Evolutionary conservation across 352 stramenopile species (phyloP).

Genomic region (Peronospora belbahrii): DNA sequence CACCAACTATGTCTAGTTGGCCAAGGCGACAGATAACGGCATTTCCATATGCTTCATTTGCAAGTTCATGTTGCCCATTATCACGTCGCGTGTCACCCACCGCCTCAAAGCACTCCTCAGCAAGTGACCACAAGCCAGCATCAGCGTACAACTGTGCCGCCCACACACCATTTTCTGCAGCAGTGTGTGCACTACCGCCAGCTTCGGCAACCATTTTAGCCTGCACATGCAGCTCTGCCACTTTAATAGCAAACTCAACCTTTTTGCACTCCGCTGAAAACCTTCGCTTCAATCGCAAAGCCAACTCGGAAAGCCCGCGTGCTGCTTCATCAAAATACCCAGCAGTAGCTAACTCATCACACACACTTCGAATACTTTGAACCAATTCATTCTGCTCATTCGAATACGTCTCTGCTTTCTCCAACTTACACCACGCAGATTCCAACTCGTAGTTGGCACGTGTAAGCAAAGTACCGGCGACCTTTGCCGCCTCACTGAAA

Average conservation of each 20-base stretch:
- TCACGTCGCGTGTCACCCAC: slow-evolving; percentile 42
- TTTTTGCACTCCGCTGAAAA: slow-evolving; percentile 48
- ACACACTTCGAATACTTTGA: slow-evolving; percentile 39
- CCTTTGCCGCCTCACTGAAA: slow-evolving; percentile 46
- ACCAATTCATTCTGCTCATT: slow-evolving; percentile 31
- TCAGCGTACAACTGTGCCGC: slow-evolving; percentile 50
- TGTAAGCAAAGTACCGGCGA: slow-evolving; percentile 29
- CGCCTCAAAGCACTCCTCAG: slow-evolving; percentile 48
- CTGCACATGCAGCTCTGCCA: slow-evolving; percentile 44
- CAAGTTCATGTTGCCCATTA: slow-evolving; percentile 26
- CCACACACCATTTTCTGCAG: slow-evolving; percentile 42
- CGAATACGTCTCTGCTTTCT: slow-evolving; percentile 37
- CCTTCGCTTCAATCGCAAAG: slow-evolving; percentile 47
- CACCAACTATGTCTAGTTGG: slow-evolving; percentile 44
- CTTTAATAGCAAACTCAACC: slow-evolving; percentile 23
- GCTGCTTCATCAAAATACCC: slow-evolving; percentile 71
- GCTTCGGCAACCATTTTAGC: slow-evolving; percentile 49
- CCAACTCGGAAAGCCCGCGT: slow-evolving; percentile 47
- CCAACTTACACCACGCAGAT: slow-evolving; percentile 56
- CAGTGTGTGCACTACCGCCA: slow-evolving; percentile 38
- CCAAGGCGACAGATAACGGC: slow-evolving; percentile 55
- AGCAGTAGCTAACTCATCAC: slow-evolving; percentile 42
- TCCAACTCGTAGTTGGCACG: slow-evolving; percentile 53
- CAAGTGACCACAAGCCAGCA: slow-evolving; percentile 38
- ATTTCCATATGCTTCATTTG: slow-evolving; percentile 51